Conservation (phyloP, 495 filamentous ascomycete species). For the Aspergillus panamensis region DNA sequence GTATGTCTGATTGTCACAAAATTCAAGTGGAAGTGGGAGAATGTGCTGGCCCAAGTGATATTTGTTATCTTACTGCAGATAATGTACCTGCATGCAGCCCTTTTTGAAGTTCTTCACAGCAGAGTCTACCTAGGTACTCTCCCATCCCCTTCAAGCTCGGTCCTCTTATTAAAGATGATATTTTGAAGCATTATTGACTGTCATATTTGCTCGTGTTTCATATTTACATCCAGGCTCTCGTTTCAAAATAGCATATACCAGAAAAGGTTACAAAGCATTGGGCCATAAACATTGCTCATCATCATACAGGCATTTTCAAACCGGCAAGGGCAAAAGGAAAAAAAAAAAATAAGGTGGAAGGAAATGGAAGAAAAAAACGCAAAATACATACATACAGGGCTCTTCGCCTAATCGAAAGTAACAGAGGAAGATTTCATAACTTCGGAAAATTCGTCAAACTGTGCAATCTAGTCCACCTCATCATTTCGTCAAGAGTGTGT, state of each 20-base stretch:
- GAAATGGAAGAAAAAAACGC: conserved; percentile 19
- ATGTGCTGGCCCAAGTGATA: neutral
- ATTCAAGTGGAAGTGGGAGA: neutral
- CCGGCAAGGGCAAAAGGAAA: neutral
- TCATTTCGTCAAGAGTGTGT: conserved; percentile 31
- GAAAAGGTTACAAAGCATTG: conserved; percentile 20
- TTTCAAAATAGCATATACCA: conserved; percentile 10
- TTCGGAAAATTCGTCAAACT: conserved; percentile 13
- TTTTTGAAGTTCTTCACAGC: too few species aligned
- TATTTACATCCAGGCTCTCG: neutral
- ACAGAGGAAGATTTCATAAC: conserved; percentile 10
- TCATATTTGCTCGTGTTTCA: neutral
- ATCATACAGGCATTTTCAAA: conserved; percentile 32
- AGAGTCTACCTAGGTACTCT: neutral
- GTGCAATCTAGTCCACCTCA: conserved; percentile 10
- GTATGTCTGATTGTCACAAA: conserved; percentile 11
- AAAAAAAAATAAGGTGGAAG: too few species aligned
- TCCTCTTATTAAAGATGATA: neutral
- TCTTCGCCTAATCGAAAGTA: conserved; percentile 2
- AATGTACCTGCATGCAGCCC: conserved; percentile 6
- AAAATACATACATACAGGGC: conserved; percentile 29
- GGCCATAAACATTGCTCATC: conserved; percentile 25
- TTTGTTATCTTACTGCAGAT: neutral
- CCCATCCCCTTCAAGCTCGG: neutral
- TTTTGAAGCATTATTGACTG: neutral